Percentiles rank a stretch among this genome's conserved stretches.
Evolutionary conservation across 2,329 filamentous ascomycete species (phyloP).

Genomic region (Sphaerulina vaccinii): DNA sequence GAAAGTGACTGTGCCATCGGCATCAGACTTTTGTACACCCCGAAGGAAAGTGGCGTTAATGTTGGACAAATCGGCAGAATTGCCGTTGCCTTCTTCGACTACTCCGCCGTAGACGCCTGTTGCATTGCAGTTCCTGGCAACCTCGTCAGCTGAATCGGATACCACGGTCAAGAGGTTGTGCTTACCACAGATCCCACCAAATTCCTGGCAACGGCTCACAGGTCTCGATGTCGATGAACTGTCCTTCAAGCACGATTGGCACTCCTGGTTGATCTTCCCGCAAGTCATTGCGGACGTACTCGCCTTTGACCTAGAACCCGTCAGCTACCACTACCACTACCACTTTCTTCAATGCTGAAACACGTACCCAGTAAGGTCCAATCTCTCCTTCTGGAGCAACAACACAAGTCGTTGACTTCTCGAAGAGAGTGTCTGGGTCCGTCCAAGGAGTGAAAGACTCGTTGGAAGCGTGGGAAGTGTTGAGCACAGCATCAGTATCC

Average conservation of each 20-base stretch:
- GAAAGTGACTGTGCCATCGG: conserved; percentile 42
- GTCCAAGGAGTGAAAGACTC: background rate
- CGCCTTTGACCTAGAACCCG: too few relatives aligned
- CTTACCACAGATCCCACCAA: conserved; percentile 44
- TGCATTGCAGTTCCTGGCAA: conserved; percentile 40
- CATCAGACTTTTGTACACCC: conserved; percentile 40
- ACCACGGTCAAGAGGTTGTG: conserved; percentile 41
- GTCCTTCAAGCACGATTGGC: conserved; percentile 43
- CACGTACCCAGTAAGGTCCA: conserved; percentile 34
- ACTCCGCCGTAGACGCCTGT: conserved; percentile 47
- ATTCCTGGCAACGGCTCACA: conserved; percentile 44
- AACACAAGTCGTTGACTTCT: conserved; percentile 19
- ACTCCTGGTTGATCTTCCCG: conserved; percentile 43
- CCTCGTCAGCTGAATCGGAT: background rate
- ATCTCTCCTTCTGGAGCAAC: conserved; percentile 26
- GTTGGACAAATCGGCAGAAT: conserved; percentile 19
- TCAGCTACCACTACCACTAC: too few relatives aligned
- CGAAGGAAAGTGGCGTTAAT: conserved; percentile 37
- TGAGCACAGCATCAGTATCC: background rate
- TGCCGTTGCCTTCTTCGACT: conserved; percentile 35
- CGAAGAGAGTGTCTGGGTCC: background rate
- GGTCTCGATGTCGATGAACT: conserved; percentile 45
- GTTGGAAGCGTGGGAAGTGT: background rate
- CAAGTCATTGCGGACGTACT: conserved; percentile 41
- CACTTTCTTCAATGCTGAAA: too few relatives aligned